Conservation (phyloP, 177 flowering plant species). For the Vitis hybrid region DNA sequence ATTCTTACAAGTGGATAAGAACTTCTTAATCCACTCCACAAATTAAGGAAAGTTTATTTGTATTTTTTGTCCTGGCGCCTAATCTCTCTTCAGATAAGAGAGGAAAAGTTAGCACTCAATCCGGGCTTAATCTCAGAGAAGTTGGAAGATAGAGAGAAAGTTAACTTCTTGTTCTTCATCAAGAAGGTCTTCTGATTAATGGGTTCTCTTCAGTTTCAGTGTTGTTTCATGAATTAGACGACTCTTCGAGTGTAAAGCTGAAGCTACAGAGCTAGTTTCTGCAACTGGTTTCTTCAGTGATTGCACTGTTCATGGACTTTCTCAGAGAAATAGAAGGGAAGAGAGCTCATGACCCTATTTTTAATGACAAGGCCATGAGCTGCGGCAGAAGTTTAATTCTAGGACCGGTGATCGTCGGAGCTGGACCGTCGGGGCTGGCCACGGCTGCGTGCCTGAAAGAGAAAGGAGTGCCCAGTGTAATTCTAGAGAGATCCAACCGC, state of each 20-base stretch:
- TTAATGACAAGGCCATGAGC: slow-evolving; percentile 4
- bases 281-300: not conserved
- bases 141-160: not conserved
- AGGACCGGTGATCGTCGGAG: slow-evolving; percentile 85
- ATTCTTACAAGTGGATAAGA: slow-evolving; percentile 32
- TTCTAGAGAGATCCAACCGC: slow-evolving; percentile 68
- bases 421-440: slow-evolving; percentile 92
- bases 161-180: not conserved
- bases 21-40: slow-evolving; percentile 24
- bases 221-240: not conserved
- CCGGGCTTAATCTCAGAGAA: slow-evolving; percentile 6
- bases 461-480: slow-evolving; percentile 49
- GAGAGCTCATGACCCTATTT: slow-evolving; percentile 41
- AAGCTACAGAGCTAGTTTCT: not conserved
- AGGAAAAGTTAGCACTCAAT: slow-evolving; percentile 8
- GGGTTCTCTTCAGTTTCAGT: slow-evolving; percentile 5
- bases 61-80: not conserved
- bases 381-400: slow-evolving; percentile 31
- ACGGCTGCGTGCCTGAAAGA: slow-evolving; percentile 65
- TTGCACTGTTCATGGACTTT: slow-evolving; percentile 26
- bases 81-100: slow-evolving; percentile 12
- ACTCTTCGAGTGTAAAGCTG: no score
- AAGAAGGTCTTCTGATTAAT: not conserved
- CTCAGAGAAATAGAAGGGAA: slow-evolving; percentile 60
- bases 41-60: slow-evolving; percentile 9